Base-by-base conservation (phyloP, 2,329 filamentous ascomycete genomes). In the Meredithiella fracta region DNA sequence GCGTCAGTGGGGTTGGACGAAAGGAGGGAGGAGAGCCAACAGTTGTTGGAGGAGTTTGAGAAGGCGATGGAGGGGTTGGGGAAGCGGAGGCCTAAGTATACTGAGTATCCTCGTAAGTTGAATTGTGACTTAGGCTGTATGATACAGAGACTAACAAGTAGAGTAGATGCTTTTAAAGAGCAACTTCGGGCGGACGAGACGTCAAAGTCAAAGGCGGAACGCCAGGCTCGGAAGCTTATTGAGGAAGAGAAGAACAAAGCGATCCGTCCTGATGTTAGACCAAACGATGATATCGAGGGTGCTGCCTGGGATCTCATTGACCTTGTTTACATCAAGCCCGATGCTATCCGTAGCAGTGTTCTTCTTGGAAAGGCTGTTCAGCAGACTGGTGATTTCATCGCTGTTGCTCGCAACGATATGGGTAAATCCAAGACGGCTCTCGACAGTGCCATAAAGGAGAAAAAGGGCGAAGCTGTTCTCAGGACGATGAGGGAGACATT, bases 231-330 rank as follows among this genome's bases (percentile, higher is more conserved):
- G 56, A 72, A 70, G 59, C 67, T 71, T 44, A 58, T 65, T 53
- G 69, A 72, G 56, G 67, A 68, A 56, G 71, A 68, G 57, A 65
- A 67, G 20, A 66, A 62, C 34, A 72, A 70, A 51, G 68, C 69
- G 11, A 64, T 72, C 23, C 72, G 72, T n/a, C 60, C 70, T 29
- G 66, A 67, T 3, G 67, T 63, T 2, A 72, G 73, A 4, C 76
- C 76, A 1, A 59, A 62, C 7, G 70, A 76, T 51, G 65, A 68
- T 8, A 66, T 69, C 15, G 73, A 73, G 57, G 74, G 71, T 23
- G 73, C 73, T 23, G 70, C 69, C 2, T 79, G 76, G 75, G 76
- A 79, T 62, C 68, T 71, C 0, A 70, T 75, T 59, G 74, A 73
- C 17, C 70, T 75, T 50, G 70, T 77, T 14, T 64, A 73, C 55